Evolutionary conservation across 73 alveolate genomes (phyloP).

Genomic region (Paraurostyla sp.): DNA sequence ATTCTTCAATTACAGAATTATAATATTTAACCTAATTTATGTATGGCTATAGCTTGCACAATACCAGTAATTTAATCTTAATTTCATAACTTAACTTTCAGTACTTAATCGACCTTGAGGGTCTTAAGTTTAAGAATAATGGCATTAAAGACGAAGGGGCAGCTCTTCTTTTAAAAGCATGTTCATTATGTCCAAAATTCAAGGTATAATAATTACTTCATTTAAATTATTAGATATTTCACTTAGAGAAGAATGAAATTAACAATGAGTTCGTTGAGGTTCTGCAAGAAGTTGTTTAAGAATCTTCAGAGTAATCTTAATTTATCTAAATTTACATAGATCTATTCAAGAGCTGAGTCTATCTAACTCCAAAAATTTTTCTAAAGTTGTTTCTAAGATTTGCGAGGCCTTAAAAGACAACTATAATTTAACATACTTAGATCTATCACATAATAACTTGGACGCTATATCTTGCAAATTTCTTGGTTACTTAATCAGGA

Average conservation of each 20-base stretch:
- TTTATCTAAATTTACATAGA: not conserved
- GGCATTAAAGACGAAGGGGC: slow-evolving; percentile 61
- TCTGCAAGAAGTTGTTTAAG: slow-evolving; percentile 18
- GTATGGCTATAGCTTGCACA: slow-evolving; percentile 56
- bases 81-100: not conserved
- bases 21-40: slow-evolving; percentile 40
- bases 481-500: slow-evolving; percentile 37
- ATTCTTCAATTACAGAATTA: slow-evolving; percentile 9
- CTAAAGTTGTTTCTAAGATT: slow-evolving; percentile 44
- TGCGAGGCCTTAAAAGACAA: slow-evolving; percentile 38
- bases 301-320: not conserved
- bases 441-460: slow-evolving; percentile 29
- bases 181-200: slow-evolving; percentile 26
- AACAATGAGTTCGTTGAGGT: not conserved
- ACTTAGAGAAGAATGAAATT: slow-evolving; percentile 55
- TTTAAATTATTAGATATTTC: too few species aligned
- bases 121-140: slow-evolving; percentile 42
- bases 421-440: slow-evolving; percentile 5
- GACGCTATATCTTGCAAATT: slow-evolving; percentile 20
- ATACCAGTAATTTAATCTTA: slow-evolving; percentile 62
- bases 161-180: slow-evolving; percentile 38
- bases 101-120: slow-evolving; percentile 48
- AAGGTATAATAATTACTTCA: too few species aligned
- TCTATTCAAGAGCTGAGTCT: slow-evolving; percentile 20
- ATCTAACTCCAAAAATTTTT: slow-evolving; percentile 4